Evolutionary conservation across 2,329 filamentous ascomycete species (phyloP).

Genomic region (Pseudogymnoascus sp.): DNA sequence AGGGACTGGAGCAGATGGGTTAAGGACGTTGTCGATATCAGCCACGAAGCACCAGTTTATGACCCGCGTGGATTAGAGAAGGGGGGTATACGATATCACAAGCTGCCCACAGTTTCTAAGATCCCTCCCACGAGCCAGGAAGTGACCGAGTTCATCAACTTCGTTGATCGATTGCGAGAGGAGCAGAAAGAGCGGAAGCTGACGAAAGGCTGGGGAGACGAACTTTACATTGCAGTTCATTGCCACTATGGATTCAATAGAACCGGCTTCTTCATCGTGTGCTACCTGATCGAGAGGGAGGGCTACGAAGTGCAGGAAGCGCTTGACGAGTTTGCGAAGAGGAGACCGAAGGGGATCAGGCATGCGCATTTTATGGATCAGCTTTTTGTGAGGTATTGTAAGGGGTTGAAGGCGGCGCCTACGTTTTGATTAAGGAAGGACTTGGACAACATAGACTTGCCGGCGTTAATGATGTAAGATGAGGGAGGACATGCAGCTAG

Average conservation of each 20-base stretch:
- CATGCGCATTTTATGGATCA: conserved; percentile 85
- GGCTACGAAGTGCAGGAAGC: conserved; percentile 66
- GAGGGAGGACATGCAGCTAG: not conserved
- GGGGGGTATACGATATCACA: conserved; percentile 64
- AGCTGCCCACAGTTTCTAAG: conserved; percentile 88
- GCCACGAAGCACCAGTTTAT: conserved; percentile 83
- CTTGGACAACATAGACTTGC: not conserved
- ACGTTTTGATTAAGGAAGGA: conserved; percentile 6
- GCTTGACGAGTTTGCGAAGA: conserved; percentile 65
- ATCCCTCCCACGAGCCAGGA: conserved; percentile 60
- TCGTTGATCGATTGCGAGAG: conserved; percentile 51
- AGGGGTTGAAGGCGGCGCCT: conserved; percentile 23
- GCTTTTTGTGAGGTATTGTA: conserved; percentile 66
- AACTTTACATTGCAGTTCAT: conserved; percentile 66
- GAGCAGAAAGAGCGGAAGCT: conserved; percentile 41
- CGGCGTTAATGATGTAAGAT: conserved; percentile 7
- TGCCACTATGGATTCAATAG: conserved; percentile 96
- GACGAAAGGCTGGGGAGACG: conserved; percentile 32
- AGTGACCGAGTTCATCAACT: conserved; percentile 43
- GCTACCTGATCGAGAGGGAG: conserved; percentile 78
- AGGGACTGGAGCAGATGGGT: conserved; percentile 57
- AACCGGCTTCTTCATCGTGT: conserved; percentile 83
- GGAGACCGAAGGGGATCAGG: conserved; percentile 72
- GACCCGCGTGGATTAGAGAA: conserved; percentile 62
- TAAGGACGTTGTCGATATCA: conserved; percentile 79